A percentile compares a stretch with the other conserved stretches of the same genome.
Evolutionary conservation across 1,139 yeast genomes (phyloP).

Genomic region (Sugiyamaella castrensis): DNA sequence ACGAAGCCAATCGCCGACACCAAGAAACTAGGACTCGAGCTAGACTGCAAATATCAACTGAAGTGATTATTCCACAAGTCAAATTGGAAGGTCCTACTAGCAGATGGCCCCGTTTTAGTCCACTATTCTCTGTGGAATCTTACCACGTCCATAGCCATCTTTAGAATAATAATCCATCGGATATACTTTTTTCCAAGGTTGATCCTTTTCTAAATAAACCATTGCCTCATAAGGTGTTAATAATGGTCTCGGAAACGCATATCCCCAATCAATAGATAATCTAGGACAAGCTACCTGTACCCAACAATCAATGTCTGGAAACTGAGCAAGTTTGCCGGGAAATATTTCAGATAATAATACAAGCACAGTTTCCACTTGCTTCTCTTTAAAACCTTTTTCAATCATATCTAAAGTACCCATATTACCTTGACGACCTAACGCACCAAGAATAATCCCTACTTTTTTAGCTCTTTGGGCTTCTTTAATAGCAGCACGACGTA

Average conservation of each 20-base stretch:
- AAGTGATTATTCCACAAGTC: no score
- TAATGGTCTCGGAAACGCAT: slow-evolving; percentile 89
- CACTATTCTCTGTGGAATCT: slow-evolving; percentile 48
- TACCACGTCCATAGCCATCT: slow-evolving; percentile 93
- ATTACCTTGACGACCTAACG: slow-evolving; percentile 94
- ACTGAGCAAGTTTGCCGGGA: slow-evolving; percentile 91
- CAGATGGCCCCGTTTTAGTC: no score
- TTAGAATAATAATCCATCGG: slow-evolving; percentile 95
- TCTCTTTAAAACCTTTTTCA: slow-evolving; percentile 49
- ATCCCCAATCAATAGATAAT: slow-evolving; percentile 97
- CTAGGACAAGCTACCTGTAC: slow-evolving; percentile 98
- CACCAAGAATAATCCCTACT: slow-evolving; percentile 88
- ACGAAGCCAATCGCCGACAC: no score
- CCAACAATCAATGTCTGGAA: slow-evolving; percentile 91
- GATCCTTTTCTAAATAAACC: slow-evolving; percentile 77
- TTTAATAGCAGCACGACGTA: slow-evolving; percentile 70
- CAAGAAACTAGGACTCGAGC: no score
- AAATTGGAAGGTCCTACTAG: no score
- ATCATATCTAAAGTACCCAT: slow-evolving; percentile 67
- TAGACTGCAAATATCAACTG: no score
- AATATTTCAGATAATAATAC: slow-evolving; percentile 89
- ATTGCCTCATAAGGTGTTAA: slow-evolving; percentile 95
- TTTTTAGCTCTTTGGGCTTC: slow-evolving; percentile 59
- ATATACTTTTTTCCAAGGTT: slow-evolving; percentile 62
- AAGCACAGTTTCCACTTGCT: slow-evolving; percentile 70